Evolutionary conservation across 2,329 filamentous ascomycete species (phyloP).

Genomic region (Scytalidium lignicola): DNA sequence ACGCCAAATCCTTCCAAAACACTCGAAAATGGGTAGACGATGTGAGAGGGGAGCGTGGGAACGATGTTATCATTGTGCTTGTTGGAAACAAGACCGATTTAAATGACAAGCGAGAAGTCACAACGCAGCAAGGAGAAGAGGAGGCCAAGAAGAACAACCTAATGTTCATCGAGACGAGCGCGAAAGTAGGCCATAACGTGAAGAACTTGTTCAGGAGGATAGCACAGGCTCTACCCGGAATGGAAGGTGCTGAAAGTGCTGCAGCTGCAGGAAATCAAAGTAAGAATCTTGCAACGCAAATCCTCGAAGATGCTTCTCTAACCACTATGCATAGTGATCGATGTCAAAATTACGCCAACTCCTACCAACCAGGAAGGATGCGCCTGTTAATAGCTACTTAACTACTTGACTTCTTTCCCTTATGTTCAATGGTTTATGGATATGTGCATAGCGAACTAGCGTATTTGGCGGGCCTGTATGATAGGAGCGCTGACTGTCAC

Average conservation of each 20-base stretch:
- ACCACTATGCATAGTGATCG: slow-evolving; percentile 64
- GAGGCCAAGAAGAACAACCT: slow-evolving; percentile 97
- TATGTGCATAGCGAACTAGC: slow-evolving; percentile 27
- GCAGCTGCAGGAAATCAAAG: slow-evolving; percentile 71
- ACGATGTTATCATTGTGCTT: slow-evolving; percentile 97
- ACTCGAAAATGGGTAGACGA: slow-evolving; percentile 99
- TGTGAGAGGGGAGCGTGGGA: slow-evolving; percentile 90
- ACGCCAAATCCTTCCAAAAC: slow-evolving; percentile 96
- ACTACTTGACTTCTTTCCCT: slow-evolving; percentile 14
- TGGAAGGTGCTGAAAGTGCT: slow-evolving; percentile 85
- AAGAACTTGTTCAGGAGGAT: slow-evolving; percentile 97
- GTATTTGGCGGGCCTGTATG: slow-evolving; percentile 26
- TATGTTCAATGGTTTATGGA: slow-evolving; percentile 21
- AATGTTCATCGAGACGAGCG: slow-evolving; percentile 99
- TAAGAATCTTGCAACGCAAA: slow-evolving; percentile 43
- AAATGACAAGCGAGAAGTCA: slow-evolving; percentile 97
- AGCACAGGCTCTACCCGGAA: slow-evolving; percentile 93
- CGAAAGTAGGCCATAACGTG: slow-evolving; percentile 96
- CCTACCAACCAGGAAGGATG: slow-evolving; percentile 69
- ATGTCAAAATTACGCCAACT: slow-evolving; percentile 78
- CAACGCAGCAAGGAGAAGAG: slow-evolving; percentile 91
- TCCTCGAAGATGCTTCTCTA: slow-evolving; percentile 14
- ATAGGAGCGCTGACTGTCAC: slow-evolving; percentile 19
- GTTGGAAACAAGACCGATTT: slow-evolving; percentile 99
- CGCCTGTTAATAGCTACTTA: slow-evolving; percentile 46